Conservation (phyloP, 352 stramenopile species). For the Phytopythium helicoides region DNA sequence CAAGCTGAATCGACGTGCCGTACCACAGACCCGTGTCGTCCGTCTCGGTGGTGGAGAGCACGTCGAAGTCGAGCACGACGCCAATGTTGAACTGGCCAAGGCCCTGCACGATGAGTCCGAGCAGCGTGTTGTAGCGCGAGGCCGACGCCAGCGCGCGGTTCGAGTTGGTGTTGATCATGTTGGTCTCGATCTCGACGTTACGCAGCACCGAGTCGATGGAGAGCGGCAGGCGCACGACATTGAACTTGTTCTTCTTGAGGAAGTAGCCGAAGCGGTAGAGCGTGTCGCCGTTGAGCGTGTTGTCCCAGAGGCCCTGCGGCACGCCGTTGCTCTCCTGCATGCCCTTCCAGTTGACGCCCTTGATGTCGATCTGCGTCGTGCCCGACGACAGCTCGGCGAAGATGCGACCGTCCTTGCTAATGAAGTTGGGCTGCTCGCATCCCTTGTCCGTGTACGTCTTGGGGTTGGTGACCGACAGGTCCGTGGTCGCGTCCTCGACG, state of each 20-base stretch:
- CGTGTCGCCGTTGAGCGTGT: constrained; percentile 70
- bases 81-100: constrained; percentile 74
- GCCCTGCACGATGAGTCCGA: constrained; percentile 60
- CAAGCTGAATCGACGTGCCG: constrained; percentile 65
- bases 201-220: constrained; percentile 68
- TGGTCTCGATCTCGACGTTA: constrained; percentile 56
- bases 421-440: constrained; percentile 82
- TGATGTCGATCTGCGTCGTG: constrained; percentile 72
- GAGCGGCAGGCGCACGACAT: constrained; percentile 71
- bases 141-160: constrained; percentile 62
- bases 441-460: constrained; percentile 61
- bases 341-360: constrained; percentile 84
- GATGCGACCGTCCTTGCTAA: constrained; percentile 77
- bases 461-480: constrained; percentile 66
- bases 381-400: constrained; percentile 49
- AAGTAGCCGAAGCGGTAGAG: constrained; percentile 78
- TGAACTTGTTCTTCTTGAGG: constrained; percentile 76
- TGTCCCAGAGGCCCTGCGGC: constrained; percentile 79
- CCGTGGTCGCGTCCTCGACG: constrained; percentile 34
- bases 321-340: constrained; percentile 75
- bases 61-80: constrained; percentile 80
- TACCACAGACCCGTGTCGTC: constrained; percentile 67
- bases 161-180: constrained; percentile 84
- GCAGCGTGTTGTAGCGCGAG: constrained; percentile 65
- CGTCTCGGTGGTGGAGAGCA: constrained; percentile 47